A percentile compares a stretch with the other conserved stretches of the same genome.
Evolutionary conservation across 225 moss, liverwort and hornwort genomes (phyloP).

Genomic region (Marchantia polymorpha): DNA sequence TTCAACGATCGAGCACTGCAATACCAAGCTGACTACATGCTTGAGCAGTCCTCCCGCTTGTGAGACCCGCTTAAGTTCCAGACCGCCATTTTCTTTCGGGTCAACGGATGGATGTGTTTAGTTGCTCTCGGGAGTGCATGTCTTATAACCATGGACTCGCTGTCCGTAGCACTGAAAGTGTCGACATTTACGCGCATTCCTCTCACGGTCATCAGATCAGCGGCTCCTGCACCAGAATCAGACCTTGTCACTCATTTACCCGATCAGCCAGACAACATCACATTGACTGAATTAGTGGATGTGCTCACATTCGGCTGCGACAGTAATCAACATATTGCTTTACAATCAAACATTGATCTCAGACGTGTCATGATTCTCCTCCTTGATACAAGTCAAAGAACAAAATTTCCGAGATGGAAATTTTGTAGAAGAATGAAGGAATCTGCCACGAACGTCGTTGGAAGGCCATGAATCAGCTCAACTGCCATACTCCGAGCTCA

Average conservation of each 20-base stretch:
- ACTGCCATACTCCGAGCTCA: too few relatives aligned
- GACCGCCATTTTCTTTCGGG: too few relatives aligned
- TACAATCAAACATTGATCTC: background rate
- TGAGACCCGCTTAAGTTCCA: too few relatives aligned
- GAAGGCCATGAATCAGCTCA: background rate
- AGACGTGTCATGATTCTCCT: background rate
- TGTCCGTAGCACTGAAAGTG: too few relatives aligned
- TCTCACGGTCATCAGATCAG: background rate
- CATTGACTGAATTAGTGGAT: conserved; percentile 30
- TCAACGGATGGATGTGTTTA: too few relatives aligned
- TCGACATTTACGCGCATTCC: background rate
- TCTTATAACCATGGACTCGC: too few relatives aligned
- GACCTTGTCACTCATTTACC: conserved; percentile 13
- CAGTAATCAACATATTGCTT: background rate
- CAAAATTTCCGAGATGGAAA: too few relatives aligned
- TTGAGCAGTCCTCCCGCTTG: too few relatives aligned
- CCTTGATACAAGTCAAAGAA: background rate
- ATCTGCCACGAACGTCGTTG: background rate
- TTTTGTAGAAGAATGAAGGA: too few relatives aligned
- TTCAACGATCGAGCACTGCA: too few relatives aligned
- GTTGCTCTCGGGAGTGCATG: too few relatives aligned
- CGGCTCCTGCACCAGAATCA: background rate
- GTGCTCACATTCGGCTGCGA: conserved; percentile 56
- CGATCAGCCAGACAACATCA: conserved; percentile 40
- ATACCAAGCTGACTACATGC: too few relatives aligned